Evolutionary conservation across 371 early-diverging fungal species (phyloP), one percentile per base, ranked within the genome.

Genomic region (Chytridium lagenaria): DNA sequence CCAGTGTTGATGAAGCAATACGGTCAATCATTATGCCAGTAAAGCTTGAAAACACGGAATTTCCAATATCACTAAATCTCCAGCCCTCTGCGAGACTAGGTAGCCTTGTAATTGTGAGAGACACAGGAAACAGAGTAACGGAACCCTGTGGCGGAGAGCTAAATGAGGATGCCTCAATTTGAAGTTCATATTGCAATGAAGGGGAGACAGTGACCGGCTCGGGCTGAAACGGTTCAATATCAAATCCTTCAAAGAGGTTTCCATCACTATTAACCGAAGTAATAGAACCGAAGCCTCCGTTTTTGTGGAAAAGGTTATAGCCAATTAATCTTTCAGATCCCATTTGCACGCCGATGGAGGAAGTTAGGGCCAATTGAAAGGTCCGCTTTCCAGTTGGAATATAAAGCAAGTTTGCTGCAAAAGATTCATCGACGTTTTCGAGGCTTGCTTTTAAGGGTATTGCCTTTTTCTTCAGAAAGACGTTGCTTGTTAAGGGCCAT

Each of bases 1-100:
- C 55, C 5, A n/a, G 12, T 26, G 55, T 5, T 5, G 55, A 23
- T 22, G n/a, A 5, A 12, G 23, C 5, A n/a, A 52, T 52, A 5
- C 26, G 12, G 10, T 33, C 30, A 34, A 61, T 30, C 61, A 61
- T 33, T 16, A 61, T 16, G 7, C 5, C 30, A 10, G 31, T 34
- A 15, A 12, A 7, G 23, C 64, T 64, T 0, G 67, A 63, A 7
- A 74, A 57, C 0, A 77, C 66, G 3, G 74, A 66, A 36, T 77
- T 77, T 37, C 78, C 78, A 15, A 77, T 49, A 38, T 77, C 78
- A 26, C 36, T 39, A 23, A 40, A 0, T 22, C 23, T 30, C 78
- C 78, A 77, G 5, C 59, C 63, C 5, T 69, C 67, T 1, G 26
- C n/a, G 5, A 52, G 23, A 26, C 5, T 5, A 19, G 37, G 55